Evolutionary conservation across 2,329 filamentous ascomycete genomes (phyloP), one percentile per base, ranked within the genome.

Genomic region (Alternaria sp.): DNA sequence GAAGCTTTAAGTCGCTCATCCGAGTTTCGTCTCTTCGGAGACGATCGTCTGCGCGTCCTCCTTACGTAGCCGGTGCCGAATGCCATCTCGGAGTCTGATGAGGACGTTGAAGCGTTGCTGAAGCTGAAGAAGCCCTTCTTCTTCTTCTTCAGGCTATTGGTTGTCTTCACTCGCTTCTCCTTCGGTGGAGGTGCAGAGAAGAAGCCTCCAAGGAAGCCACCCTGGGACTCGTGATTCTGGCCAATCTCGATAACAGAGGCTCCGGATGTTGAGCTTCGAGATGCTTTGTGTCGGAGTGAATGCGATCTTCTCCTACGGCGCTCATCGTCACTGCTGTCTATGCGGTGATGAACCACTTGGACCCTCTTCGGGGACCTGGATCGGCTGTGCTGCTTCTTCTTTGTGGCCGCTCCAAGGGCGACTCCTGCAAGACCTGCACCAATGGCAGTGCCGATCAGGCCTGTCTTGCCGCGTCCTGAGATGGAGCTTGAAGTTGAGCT

Each of bases 231-330:
- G 56, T 84, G 83, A 50, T 83, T 81, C 43, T 84, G 85, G 52
- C 90, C 91, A 56, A 93, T 89, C 71, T 93, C 90, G 57, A 92
- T 79, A 59, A 89, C 83, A 2, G 89, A 90, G 15, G 85, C 86
- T 45, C 85, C 85, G 45, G 71, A 74, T 11, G 73, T 61, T 36
- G 78, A 79, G 67, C 77, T 79, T 51, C 75, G 72, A 40, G 77
- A 79, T 15, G 73, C 73, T 44, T 77, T 78, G 57, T 66, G 73
- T 40, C 70, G 68, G 9, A 73, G 61, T 30, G 73, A 70, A 21
- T 77, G 70, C 12, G 73, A 72, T 43, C 67, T 67, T 45, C 67
- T 67, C 15, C 70, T 69, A 26, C 71, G 65, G 5, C 72, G 73
- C 46, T 79, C 77, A 56, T 76, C 63, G 25, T 68, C 70, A 30